Base-by-base conservation (phyloP, 768 basidiomycete species). In the Lactarius sp. region DNA sequence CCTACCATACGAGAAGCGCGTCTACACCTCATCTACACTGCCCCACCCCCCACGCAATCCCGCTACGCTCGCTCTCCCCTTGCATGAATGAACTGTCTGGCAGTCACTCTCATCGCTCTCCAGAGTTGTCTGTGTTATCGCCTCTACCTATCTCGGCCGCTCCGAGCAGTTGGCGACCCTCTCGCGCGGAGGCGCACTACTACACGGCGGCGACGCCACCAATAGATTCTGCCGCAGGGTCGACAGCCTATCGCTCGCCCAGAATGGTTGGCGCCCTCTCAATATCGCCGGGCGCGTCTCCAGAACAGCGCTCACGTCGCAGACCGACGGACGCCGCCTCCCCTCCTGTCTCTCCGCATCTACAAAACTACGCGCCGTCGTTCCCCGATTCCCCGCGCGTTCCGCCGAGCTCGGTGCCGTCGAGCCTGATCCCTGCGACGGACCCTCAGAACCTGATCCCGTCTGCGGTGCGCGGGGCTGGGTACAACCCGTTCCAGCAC, bases 401-500 rank as follows among this genome's bases (percentile, higher is more conserved):
- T 4, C 50, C 20, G 27, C 64, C 59, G 10, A 34, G 41, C n/a
- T 44, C 64, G 42, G 13, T 37, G n/a, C 59, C 52, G 3, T 50
- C 61, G 9, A 53, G 33, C 52, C 44, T 20, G 36, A 34, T 67
- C 7, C 27, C n/a, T 22, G 22, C 57, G 13, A 59, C 64, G 34
- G 60, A 68, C 33, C 64, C 44, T 9, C 66, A 52, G 33, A 61
- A 66, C 49, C 47, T 68, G 36, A 66, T 68, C 6, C 66, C 66
- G 8, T 34, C 49, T 4, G 42, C 64, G 2, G 64, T 68, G 36
- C 66, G 66, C 6, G 60, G 60, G 7, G 65, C 66, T 4, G 66
- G 66, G 1, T 68, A 68, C 44, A 68, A 68, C 18, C 66, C 66
- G 2, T 68, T 58, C 54, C 64, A 65, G 5, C 60, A 65, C 33